These are phyloP conservation scores for Penicillium malachiteum DNA, from an alignment of 495 filamentous ascomycete species.

Conservation along the genomic window DNA sequence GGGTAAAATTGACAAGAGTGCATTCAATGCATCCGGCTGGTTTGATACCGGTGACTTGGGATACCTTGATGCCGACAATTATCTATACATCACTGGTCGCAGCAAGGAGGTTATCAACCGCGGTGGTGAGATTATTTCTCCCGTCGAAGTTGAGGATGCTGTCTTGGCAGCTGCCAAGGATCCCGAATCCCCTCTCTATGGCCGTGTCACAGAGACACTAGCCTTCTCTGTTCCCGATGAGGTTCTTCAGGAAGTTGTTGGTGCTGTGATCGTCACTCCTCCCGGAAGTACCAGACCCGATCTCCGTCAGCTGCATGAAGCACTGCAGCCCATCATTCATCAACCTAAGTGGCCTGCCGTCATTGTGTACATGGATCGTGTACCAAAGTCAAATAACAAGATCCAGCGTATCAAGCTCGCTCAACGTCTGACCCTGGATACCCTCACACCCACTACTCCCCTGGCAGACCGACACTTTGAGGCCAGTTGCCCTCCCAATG, in stretches of 20 bases:
- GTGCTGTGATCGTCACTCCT: conserved; percentile 37
- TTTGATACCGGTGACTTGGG: conserved; percentile 53
- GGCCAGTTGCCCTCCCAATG: conserved; percentile 33
- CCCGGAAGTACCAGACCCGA: conserved; percentile 27
- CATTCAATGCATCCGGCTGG: conserved; percentile 41
- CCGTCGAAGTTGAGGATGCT: conserved; percentile 78
- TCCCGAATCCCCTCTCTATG: conserved; percentile 27
- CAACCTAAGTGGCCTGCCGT: conserved; percentile 41
- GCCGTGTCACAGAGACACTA: conserved; percentile 35
- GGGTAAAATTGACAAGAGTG: conserved; percentile 28
- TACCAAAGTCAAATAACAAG: conserved; percentile 46
- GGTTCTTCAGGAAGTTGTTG: conserved; percentile 46
- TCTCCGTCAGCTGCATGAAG: conserved; percentile 35
- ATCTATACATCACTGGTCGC: conserved; percentile 66
- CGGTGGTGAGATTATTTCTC: conserved; percentile 76
- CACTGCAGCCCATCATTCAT: conserved; percentile 32
- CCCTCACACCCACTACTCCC: conserved; percentile 28
- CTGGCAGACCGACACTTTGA: conserved; percentile 31
- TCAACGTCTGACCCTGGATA: conserved; percentile 30
- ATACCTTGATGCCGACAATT: conserved; percentile 55
- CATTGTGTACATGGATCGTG: conserved; percentile 42
- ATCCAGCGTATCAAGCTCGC: conserved; percentile 41
- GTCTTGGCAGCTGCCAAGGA: conserved; percentile 48
- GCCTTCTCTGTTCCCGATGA: conserved; percentile 44
- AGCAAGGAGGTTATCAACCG: conserved; percentile 81